Conservation (phyloP, 257 asterid genomes). For the Thymus mandschuricus region DNA sequence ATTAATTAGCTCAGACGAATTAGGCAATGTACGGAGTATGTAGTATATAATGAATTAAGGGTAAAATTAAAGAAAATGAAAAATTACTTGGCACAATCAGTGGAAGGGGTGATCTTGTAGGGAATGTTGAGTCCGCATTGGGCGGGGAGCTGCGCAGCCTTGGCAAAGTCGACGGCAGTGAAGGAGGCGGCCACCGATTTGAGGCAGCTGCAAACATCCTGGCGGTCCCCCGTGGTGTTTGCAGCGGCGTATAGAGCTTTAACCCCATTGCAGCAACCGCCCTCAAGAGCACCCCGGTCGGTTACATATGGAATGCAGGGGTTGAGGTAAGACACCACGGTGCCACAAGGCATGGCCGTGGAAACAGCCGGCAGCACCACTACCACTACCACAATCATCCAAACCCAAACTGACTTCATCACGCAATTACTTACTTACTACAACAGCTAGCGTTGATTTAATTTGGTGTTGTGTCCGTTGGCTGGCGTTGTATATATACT, state of each 20-base stretch:
- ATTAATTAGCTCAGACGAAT: too few relatives aligned
- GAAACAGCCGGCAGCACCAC: not conserved
- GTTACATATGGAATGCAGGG: not conserved
- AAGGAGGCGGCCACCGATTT: slow-evolving; percentile 28
- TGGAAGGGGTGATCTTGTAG: slow-evolving; percentile 53
- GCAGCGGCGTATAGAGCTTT: not conserved
- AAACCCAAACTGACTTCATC: not conserved
- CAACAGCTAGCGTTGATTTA: too few relatives aligned
- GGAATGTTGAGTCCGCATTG: slow-evolving; percentile 53
- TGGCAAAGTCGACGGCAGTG: slow-evolving; percentile 6
- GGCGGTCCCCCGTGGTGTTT: not conserved
- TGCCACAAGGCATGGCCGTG: not conserved
- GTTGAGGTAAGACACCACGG: not conserved
- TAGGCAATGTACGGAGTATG: too few relatives aligned
- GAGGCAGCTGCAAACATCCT: slow-evolving; percentile 42
- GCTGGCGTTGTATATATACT: not conserved
- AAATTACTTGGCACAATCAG: slow-evolving; percentile 38
- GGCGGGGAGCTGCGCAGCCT: slow-evolving; percentile 55
- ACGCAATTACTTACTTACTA: not conserved
- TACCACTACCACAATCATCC: not conserved
- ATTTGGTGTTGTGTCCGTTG: too few relatives aligned
- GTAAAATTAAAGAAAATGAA: too few relatives aligned
- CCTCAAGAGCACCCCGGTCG: not conserved
- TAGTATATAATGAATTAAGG: too few relatives aligned
- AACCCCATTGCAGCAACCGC: not conserved